These are phyloP conservation scores for Sordaria brevicollis DNA, from an alignment of 495 filamentous ascomycete species.

Conservation along the genomic window DNA sequence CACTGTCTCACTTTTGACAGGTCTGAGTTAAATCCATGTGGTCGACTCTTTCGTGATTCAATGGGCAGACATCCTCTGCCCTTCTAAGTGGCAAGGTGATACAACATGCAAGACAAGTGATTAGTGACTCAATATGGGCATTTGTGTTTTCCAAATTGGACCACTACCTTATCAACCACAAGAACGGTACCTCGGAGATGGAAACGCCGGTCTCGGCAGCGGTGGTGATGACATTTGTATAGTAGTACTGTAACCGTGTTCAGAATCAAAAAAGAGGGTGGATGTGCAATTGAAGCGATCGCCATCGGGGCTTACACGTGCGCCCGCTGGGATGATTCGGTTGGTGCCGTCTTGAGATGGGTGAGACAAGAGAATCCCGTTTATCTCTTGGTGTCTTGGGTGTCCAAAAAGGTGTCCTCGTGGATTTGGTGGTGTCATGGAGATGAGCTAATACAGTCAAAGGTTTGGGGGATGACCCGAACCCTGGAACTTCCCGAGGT, in stretches of 20 bases:
- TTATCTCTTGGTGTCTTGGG: background rate
- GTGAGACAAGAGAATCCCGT: background rate
- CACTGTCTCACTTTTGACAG: background rate
- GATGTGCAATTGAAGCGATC: background rate
- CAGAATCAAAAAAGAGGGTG: background rate
- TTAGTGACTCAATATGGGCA: background rate
- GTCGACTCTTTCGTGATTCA: background rate
- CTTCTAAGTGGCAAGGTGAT: background rate
- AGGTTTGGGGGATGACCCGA: background rate
- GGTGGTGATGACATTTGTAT: background rate
- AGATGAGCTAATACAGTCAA: background rate
- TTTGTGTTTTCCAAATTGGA: background rate
- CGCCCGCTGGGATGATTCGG: background rate
- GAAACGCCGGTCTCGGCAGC: background rate
- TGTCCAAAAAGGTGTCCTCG: background rate
- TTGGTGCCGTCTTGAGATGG: background rate
- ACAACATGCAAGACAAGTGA: background rate
- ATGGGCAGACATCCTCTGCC: background rate
- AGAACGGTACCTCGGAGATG: background rate
- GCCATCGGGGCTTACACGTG: background rate
- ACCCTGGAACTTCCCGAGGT: background rate
- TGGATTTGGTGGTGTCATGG: background rate
- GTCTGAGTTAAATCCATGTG: background rate
- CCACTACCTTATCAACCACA: background rate
- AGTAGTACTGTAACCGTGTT: too few species aligned